Evolutionary conservation across 2,329 filamentous ascomycete genomes (phyloP), one percentile per base, ranked within the genome.

Genomic region (Sphaerulina populicola): DNA sequence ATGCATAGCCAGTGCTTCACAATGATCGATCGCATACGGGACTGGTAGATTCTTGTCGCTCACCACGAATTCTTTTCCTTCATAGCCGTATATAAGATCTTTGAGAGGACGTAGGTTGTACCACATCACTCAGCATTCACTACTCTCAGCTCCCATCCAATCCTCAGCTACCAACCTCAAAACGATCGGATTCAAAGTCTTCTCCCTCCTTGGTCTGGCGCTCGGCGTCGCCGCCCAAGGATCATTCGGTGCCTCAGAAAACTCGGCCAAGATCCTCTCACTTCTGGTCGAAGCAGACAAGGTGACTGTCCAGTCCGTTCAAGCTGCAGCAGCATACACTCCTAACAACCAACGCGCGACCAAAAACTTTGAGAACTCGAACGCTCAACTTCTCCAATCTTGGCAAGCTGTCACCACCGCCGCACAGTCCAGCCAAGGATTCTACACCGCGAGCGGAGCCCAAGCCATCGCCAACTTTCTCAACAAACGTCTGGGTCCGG

Each of bases 211-310:
- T 23, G 40, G 39, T 4, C 40, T 49, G 11, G 39, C 47, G 15
- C 31, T 38, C 9, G 37, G 42, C 18, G 27, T 15, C n/a, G 30
- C 30, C n/a, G 49, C 49, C 7, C 49, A 51, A 42, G 49, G 35
- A n/a, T 45, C 49, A 9, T 51, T 51, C 36, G 43, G 29, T 27
- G 49, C 49, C 10, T 35, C 43, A 15, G 49, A 51, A 27, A 51
- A 51, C 43, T 51, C 49, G 9, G 42, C 42, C 11, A 23, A 45
- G 15, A 37, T 51, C 11, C 33, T 47, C 10, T 14, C 23, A 6
- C 35, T 47, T 23, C 14, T 51, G 7, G 14, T 40, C 11, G 35
- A 33, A 7, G 27, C 37, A 6, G 36, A 51, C 37, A 31, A 47
- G 10, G 33, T 21, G n/a, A 51, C 49, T 23, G 12, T 51, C 23